Percentiles rank a stretch among this genome's conserved stretches.
phyloP scores from a whole-genome alignment of 2,329 filamentous ascomycete species.

The Fusarium sp. region DNA sequence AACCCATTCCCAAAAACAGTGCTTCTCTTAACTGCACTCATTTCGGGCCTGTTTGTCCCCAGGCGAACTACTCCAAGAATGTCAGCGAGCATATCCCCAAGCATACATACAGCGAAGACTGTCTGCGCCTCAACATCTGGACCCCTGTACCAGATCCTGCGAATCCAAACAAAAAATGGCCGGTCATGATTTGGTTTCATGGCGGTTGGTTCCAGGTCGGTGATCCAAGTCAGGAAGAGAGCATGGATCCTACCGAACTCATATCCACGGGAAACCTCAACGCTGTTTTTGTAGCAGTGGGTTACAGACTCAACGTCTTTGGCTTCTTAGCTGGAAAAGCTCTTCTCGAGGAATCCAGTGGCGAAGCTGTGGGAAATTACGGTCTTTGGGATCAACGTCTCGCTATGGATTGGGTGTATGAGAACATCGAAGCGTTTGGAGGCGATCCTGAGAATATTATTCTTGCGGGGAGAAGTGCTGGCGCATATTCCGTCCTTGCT shows the following conservation, averaged over 20 bases:
- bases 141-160: not conserved
- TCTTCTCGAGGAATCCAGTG: not conserved
- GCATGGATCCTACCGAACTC: conserved; percentile 58
- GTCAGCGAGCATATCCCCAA: conserved; percentile 18
- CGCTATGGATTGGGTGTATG: conserved; percentile 17
- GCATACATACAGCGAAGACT: conserved; percentile 15
- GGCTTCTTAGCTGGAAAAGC: not conserved
- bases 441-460: conserved; percentile 3
- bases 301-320: conserved; percentile 13
- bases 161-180: conserved; percentile 32
- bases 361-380: not conserved
- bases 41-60: conserved; percentile 7
- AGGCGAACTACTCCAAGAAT: conserved; percentile 22
- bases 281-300: conserved; percentile 8
- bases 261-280: conserved; percentile 43
- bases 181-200: conserved; percentile 53
- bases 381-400: conserved; percentile 21
- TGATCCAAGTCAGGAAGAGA: conserved; percentile 55
- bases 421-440: not conserved
- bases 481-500: conserved; percentile 1
- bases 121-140: conserved; percentile 5
- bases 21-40: not conserved
- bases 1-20: not conserved
- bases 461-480: not conserved
- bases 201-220: conserved; percentile 62